A percentile compares a stretch with the other conserved stretches of the same genome.
These are phyloP conservation scores for Diaporthe amygdali DNA, from an alignment of 2,329 filamentous ascomycete species.

Conservation along the genomic window DNA sequence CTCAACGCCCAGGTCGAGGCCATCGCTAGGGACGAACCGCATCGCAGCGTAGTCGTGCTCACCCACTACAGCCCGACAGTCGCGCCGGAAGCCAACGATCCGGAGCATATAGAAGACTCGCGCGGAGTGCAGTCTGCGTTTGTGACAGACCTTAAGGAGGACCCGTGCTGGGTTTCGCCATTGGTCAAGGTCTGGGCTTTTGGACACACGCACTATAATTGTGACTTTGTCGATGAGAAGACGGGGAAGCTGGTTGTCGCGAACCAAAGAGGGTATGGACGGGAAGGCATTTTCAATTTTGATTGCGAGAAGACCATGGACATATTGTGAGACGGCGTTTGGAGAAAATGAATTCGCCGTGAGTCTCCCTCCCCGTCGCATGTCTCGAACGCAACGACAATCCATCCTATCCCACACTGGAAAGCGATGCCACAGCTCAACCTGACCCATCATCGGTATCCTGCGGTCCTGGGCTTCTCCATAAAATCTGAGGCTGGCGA, in stretches of 20 bases:
- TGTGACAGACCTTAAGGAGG: background rate
- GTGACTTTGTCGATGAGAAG: background rate
- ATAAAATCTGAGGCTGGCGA: no score
- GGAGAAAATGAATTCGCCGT: background rate
- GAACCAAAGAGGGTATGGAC: background rate
- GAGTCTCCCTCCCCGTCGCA: background rate
- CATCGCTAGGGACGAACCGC: background rate
- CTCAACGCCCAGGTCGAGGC: background rate
- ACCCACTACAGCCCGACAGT: background rate
- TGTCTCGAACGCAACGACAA: background rate
- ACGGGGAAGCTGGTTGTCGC: background rate
- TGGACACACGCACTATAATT: background rate
- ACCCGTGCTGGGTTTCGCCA: background rate
- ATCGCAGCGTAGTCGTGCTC: background rate
- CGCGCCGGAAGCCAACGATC: background rate
- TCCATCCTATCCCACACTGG: background rate
- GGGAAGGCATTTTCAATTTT: background rate
- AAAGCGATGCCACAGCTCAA: background rate
- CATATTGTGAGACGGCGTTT: background rate
- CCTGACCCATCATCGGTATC: no score
- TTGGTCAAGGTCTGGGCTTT: background rate
- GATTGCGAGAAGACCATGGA: background rate
- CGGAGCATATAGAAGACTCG: background rate
- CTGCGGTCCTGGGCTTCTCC: no score
- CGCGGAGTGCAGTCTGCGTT: background rate